Percentiles rank a stretch among this genome's conserved stretches.
Conservation (phyloP, 352 stramenopile species). For the Pythium grandisporangium region DNA sequence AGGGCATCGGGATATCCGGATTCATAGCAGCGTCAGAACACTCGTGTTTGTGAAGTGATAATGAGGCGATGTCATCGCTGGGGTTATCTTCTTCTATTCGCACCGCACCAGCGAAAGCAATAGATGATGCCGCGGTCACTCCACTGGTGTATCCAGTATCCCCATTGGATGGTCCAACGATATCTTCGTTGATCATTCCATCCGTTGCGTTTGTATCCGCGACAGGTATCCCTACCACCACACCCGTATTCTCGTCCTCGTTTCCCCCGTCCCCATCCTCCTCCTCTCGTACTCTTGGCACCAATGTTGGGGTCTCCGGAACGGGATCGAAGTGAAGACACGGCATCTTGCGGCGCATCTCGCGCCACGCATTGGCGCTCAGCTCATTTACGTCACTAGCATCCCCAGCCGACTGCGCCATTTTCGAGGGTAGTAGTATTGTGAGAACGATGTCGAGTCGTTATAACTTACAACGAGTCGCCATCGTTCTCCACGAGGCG, state of each 20-base stretch:
- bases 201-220: background rate
- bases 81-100: background rate
- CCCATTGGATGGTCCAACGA: background rate
- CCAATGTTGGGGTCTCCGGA: slow-evolving; percentile 36
- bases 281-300: slow-evolving; percentile 25
- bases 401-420: background rate
- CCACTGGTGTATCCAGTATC: background rate
- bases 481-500: background rate
- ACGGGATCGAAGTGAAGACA: slow-evolving; percentile 59
- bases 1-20: background rate
- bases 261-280: background rate
- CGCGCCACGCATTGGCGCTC: slow-evolving; percentile 45
- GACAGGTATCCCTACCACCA: background rate
- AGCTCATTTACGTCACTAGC: slow-evolving; percentile 12
- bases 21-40: background rate
- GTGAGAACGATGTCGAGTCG: background rate
- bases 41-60: background rate
- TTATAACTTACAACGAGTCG: background rate
- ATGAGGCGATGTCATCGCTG: too few species aligned
- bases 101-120: background rate
- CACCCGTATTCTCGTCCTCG: background rate
- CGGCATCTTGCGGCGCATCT: slow-evolving; percentile 41
- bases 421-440: background rate
- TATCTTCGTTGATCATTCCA: too few species aligned
- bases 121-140: background rate